Evolutionary conservation across 805 yeast species (phyloP), one percentile per base, ranked within the genome.

Genomic region (Zygoascus ofunaensis): DNA sequence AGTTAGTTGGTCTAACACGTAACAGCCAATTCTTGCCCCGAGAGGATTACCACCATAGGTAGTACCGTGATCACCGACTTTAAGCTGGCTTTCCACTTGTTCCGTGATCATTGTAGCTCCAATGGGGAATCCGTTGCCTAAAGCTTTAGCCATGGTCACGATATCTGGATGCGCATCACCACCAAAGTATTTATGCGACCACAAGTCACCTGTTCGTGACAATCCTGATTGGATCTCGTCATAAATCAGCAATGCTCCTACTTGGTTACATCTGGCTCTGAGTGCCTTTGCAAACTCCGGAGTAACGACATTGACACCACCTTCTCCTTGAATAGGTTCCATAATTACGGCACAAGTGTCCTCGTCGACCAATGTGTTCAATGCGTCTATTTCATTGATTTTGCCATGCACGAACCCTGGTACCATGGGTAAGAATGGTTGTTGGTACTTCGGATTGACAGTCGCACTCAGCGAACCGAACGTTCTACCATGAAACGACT

Each of bases 241-340:
- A 61, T 79, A 87, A 51, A 90, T 89, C 47, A 90, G 74, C 26
- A 86, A 60, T 8, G 84, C 94, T 44, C 82, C 78, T 53, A 80
- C 72, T 45, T 79, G 72, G 45, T 68, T 66, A 61, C 96, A 86
- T 45, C 83, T 64, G 55, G 74, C 63, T 53, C 82, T 80, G 60
- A 90, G 67, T 41, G 76, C 77, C 3, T 70, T 59, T 49, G 90
- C 70, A 59, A 85, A 87, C 36, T 79, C 84, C 0, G 64, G 53
- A 33, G 74, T 70, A 47, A 86, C 74, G 18, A 81, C 77, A 57
- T 79, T 77, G 17, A 90, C 80, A 46, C 98, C 98, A 46, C 98
- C 97, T 68, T 90, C 98, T 54, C 97, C 98, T 69, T 92, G 98
- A 47, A 92, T 81, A 19, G 98, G 98, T 66, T 92, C 98, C 33